Conservation (phyloP, 2,329 filamentous ascomycete genomes). For the Botrytis byssoidea region DNA sequence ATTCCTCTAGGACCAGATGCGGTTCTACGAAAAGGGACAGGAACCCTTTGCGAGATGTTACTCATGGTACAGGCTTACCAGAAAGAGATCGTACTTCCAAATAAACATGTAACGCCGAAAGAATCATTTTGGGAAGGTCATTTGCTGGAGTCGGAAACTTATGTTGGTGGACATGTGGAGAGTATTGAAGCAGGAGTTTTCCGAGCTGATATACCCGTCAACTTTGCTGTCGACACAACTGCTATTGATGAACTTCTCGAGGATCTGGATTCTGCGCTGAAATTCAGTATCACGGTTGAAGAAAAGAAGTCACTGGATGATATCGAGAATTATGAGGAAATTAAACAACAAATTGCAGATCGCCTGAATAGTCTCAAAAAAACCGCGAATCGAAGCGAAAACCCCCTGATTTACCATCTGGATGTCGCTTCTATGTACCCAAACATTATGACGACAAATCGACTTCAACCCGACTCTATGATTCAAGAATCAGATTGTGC, state of each 20-base stretch:
- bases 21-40: conserved; percentile 89
- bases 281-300: conserved; percentile 82
- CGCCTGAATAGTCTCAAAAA: conserved; percentile 70
- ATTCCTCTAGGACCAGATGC: conserved; percentile 91
- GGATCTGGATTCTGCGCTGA: conserved; percentile 84
- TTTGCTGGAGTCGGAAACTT: conserved; percentile 92
- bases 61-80: conserved; percentile 98
- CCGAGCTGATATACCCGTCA: conserved; percentile 88
- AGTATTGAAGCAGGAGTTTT: conserved; percentile 99
- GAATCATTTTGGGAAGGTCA: conserved; percentile 98
- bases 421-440: conserved; percentile 99
- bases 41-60: conserved; percentile 98
- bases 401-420: conserved; percentile 93
- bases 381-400: conserved; percentile 80
- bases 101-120: conserved; percentile 88
- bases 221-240: conserved; percentile 84
- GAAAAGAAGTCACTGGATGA: conserved; percentile 80
- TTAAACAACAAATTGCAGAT: conserved; percentile 77
- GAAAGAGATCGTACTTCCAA: conserved; percentile 86
- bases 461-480: conserved; percentile 98
- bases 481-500: conserved; percentile 94
- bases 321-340: conserved; percentile 76
- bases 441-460: conserved; percentile 99
- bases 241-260: conserved; percentile 85
- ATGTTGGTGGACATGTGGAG: conserved; percentile 97